phyloP scores from a whole-genome alignment of 352 stramenopile species.

The Pythium apleroticum region DNA sequence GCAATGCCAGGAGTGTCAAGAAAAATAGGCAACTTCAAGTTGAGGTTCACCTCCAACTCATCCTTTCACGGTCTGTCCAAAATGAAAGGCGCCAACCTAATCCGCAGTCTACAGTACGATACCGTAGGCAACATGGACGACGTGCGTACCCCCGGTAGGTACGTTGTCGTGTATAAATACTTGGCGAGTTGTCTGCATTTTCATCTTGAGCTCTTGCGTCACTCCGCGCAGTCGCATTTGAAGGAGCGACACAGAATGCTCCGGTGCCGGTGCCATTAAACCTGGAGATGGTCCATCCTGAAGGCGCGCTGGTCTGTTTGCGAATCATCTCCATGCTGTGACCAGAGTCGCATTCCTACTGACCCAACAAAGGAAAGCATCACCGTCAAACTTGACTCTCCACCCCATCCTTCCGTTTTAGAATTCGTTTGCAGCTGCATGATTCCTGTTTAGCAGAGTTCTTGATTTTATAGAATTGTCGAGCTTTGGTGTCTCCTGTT shows the following conservation, averaged over 20 bases:
- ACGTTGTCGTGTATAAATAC: not conserved
- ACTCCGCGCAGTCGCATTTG: not conserved
- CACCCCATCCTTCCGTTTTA: not conserved
- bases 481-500: too few relatives aligned
- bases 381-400: not conserved
- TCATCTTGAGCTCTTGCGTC: not conserved
- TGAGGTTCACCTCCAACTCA: not conserved
- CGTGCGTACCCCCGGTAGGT: conserved; percentile 5
- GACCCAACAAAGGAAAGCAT: not conserved
- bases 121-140: not conserved
- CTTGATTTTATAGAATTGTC: not conserved
- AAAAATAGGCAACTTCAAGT: not conserved
- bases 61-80: not conserved
- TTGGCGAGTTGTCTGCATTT: not conserved
- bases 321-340: not conserved
- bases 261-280: not conserved
- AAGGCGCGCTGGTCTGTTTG: conserved; percentile 6
- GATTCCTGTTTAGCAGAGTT: not conserved
- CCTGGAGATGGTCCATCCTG: conserved; percentile 19
- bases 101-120: not conserved
- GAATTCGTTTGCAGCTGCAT: not conserved
- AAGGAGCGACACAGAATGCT: not conserved
- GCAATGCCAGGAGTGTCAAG: not conserved
- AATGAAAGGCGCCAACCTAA: too few relatives aligned
- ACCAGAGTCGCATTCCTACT: conserved; percentile 7